Evolutionary conservation across 2,329 filamentous ascomycete genomes (phyloP).

Genomic region (Trichoderma endophyticum): DNA sequence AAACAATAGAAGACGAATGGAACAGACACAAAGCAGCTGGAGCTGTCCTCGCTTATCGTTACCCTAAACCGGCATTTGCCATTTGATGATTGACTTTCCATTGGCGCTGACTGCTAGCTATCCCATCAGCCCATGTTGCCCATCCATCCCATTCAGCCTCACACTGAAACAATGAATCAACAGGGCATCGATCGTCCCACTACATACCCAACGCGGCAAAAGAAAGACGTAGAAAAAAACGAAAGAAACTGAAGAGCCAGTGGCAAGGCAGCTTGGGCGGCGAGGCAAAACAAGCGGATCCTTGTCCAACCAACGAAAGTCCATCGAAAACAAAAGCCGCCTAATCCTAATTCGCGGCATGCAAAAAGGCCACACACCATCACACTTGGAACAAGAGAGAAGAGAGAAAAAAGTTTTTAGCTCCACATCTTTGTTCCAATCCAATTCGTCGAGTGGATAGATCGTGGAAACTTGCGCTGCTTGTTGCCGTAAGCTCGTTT

Average conservation of each 20-base stretch:
- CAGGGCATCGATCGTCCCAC: background rate
- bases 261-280: slow-evolving; percentile 6
- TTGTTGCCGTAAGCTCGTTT: background rate
- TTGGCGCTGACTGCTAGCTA: background rate
- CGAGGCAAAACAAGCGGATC: slow-evolving; percentile 10
- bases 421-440: slow-evolving; percentile 2
- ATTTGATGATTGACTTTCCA: background rate
- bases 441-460: background rate
- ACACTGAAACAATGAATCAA: background rate
- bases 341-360: background rate
- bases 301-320: background rate
- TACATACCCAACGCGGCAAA: background rate
- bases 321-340: background rate
- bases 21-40: background rate
- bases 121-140: background rate
- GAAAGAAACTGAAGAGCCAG: background rate
- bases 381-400: background rate
- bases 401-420: background rate
- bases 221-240: no score
- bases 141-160: background rate
- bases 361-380: background rate
- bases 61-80: background rate
- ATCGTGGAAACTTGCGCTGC: background rate
- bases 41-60: background rate
- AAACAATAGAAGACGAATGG: background rate